Evolutionary conservation across 345 rosid species (phyloP).

Genomic region (Gossypium raimondii): DNA sequence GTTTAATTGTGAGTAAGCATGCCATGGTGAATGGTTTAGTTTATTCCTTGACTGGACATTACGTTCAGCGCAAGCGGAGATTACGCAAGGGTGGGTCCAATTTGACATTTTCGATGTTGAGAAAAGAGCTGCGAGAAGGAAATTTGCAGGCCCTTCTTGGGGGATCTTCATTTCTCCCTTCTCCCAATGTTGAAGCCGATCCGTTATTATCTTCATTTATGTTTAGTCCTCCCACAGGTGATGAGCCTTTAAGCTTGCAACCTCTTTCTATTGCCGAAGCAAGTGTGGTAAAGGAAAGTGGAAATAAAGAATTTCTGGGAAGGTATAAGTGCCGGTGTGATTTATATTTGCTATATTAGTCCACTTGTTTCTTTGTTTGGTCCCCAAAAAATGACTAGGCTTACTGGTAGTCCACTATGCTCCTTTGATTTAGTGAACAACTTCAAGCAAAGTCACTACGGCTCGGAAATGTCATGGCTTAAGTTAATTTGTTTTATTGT

Average conservation of each 20-base stretch:
- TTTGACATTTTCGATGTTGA: slow-evolving; percentile 51
- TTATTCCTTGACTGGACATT: slow-evolving; percentile 48
- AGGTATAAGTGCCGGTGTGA: slow-evolving; percentile 30
- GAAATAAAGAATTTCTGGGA: slow-evolving; percentile 29
- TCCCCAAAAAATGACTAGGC: background rate
- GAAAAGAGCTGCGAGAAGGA: slow-evolving; percentile 68
- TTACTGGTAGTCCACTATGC: background rate
- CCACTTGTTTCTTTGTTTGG: background rate
- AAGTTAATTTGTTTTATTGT: background rate
- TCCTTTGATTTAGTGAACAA: background rate
- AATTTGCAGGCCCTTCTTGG: slow-evolving; percentile 59
- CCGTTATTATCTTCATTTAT: slow-evolving; percentile 67
- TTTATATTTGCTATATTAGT: background rate
- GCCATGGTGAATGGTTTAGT: slow-evolving; percentile 4
- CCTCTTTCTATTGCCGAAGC: slow-evolving; percentile 29
- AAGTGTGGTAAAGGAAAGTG: slow-evolving; percentile 28
- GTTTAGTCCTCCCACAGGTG: background rate
- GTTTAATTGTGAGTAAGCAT: background rate
- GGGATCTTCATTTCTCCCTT: slow-evolving; percentile 53
- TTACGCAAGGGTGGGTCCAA: slow-evolving; percentile 55
- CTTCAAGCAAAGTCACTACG: background rate
- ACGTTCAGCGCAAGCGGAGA: slow-evolving; percentile 72
- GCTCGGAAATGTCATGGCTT: background rate
- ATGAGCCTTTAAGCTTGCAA: slow-evolving; percentile 12
- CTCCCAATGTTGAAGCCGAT: slow-evolving; percentile 36